Evolutionary conservation across 2,329 filamentous ascomycete species (phyloP).

Genomic region (Tolypocladium tundrense): DNA sequence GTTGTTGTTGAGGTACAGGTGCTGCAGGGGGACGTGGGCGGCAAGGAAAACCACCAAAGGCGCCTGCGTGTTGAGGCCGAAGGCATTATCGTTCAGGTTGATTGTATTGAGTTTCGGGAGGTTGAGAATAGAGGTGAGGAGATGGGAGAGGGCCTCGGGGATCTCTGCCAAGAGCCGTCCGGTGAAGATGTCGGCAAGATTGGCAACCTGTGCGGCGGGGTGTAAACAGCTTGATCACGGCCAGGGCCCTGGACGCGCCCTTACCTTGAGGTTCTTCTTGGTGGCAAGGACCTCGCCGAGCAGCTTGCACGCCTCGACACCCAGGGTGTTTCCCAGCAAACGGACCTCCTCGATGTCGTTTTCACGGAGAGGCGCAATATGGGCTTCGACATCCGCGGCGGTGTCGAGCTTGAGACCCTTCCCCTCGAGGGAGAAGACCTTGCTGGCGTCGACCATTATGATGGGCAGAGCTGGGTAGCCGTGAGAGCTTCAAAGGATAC

Average conservation of each 20-base stretch:
- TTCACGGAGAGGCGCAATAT: constrained; percentile 65
- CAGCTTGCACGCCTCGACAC: constrained; percentile 75
- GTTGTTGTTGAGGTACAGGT: constrained; percentile 97
- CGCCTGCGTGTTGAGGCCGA: constrained; percentile 88
- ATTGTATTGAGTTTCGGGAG: constrained; percentile 81
- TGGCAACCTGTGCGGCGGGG: constrained; percentile 49
- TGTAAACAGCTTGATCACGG: background rate
- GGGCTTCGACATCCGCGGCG: constrained; percentile 73
- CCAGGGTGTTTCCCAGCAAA: constrained; percentile 84
- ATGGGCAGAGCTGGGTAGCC: constrained; percentile 2
- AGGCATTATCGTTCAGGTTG: constrained; percentile 96
- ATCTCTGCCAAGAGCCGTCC: constrained; percentile 89
- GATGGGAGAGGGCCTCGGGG: constrained; percentile 72
- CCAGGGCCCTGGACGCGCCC: constrained; percentile 4
- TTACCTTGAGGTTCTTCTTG: constrained; percentile 71
- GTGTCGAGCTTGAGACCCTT: constrained; percentile 88
- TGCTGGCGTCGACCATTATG: constrained; percentile 29
- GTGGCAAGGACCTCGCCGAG: constrained; percentile 75
- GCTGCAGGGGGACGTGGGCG: constrained; percentile 78
- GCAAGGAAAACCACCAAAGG: constrained; percentile 88
- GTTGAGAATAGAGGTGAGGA: constrained; percentile 79
- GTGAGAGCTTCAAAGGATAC: background rate
- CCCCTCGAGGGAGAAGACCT: constrained; percentile 82
- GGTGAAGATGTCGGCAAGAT: constrained; percentile 96
- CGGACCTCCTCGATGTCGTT: constrained; percentile 77